These are phyloP conservation scores for Circinella minor DNA, from an alignment of 371 early-diverging fungal genomes.

Conservation along the genomic window DNA sequence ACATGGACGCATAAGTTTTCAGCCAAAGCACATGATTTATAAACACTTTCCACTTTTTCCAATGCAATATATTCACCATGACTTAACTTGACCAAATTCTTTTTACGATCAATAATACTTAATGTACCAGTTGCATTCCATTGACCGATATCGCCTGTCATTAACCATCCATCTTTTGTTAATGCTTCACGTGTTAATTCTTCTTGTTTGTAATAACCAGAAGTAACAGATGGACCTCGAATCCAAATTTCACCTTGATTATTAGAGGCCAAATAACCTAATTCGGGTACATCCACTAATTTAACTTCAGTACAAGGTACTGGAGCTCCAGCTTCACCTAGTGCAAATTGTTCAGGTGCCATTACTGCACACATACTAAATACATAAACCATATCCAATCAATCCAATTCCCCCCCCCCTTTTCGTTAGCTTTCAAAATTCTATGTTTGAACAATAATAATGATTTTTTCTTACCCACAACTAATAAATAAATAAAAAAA, in stretches of 20 bases:
- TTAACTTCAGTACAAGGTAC: slow-evolving; percentile 85
- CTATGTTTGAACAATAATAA: neutral
- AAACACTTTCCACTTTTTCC: slow-evolving; percentile 95
- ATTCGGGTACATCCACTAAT: slow-evolving; percentile 87
- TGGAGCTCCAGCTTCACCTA: slow-evolving; percentile 83
- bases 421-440: neutral
- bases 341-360: slow-evolving; percentile 62
- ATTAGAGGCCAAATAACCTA: slow-evolving; percentile 75
- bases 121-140: slow-evolving; percentile 71
- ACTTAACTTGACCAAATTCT: slow-evolving; percentile 82
- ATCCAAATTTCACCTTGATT: slow-evolving; percentile 86
- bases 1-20: slow-evolving; percentile 88
- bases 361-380: slow-evolving; percentile 51
- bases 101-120: slow-evolving; percentile 79
- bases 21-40: slow-evolving; percentile 77
- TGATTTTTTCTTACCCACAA: slow-evolving; percentile 21
- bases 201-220: slow-evolving; percentile 72
- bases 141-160: slow-evolving; percentile 88
- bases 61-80: slow-evolving; percentile 95
- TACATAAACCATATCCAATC: neutral
- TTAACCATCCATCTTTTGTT: slow-evolving; percentile 86
- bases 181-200: slow-evolving; percentile 76
- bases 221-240: slow-evolving; percentile 77
- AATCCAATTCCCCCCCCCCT: neutral
- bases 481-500: neutral